Evolutionary conservation across 1,284 basidiomycete genomes (phyloP).

Genomic region (Ganoderma multipileum): DNA sequence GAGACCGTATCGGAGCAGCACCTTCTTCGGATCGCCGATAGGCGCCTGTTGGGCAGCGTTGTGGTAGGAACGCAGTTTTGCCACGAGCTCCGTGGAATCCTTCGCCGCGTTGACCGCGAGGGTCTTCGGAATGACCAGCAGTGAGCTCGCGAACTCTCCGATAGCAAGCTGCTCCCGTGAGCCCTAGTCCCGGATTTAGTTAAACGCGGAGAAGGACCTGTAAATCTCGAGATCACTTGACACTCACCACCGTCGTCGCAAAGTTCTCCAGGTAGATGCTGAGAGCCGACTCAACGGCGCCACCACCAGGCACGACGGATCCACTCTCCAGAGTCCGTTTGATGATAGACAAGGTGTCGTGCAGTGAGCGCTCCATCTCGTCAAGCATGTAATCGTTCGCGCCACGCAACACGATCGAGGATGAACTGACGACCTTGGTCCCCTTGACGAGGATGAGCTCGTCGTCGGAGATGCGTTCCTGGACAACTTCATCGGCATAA

Average conservation of each 20-base stretch:
- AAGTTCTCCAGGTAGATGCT: conserved; percentile 99
- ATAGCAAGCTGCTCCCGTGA: conserved; percentile 99
- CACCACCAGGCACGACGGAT: conserved; percentile 95
- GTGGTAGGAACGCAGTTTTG: conserved; percentile 97
- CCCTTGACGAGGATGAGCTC: conserved; percentile 98
- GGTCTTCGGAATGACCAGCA: conserved; percentile 96
- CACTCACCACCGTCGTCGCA: conserved; percentile 90
- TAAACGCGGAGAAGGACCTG: conserved; percentile 17
- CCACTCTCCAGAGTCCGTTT: conserved; percentile 98
- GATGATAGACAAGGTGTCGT: conserved; percentile 95
- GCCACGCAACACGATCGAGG: conserved; percentile 93
- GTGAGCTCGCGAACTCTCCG: conserved; percentile 94
- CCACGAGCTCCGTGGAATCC: conserved; percentile 97
- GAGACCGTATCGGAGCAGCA: conserved; percentile 92
- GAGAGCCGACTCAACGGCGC: conserved; percentile 96
- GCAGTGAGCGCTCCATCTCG: conserved; percentile 98
- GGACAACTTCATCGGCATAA: conserved; percentile 93
- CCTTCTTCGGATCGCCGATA: conserved; percentile 93
- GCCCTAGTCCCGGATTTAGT: conserved; percentile 59
- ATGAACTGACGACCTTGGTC: conserved; percentile 94
- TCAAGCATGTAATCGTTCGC: conserved; percentile 99
- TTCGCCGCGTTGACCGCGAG: conserved; percentile 98
- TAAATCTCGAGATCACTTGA: conserved; percentile 4
- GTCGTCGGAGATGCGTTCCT: conserved; percentile 98
- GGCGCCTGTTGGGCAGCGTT: conserved; percentile 95